Base-by-base conservation (phyloP, 768 basidiomycete species). In the Russula virescens region DNA sequence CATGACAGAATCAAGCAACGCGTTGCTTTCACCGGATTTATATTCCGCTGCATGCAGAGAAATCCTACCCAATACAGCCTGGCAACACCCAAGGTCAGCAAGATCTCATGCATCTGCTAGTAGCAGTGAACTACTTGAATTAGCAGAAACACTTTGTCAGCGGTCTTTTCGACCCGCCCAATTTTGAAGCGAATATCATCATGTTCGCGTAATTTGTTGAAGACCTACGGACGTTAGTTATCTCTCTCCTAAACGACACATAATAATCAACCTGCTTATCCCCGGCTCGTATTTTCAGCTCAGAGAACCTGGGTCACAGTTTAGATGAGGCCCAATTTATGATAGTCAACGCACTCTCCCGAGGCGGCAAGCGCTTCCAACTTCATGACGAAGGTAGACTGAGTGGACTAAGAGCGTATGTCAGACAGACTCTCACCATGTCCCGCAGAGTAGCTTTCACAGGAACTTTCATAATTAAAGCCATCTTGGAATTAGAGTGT, bases 181-280 rank as follows among this genome's bases (percentile, higher is more conserved):
- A 88, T 72, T 48, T 83, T 79, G 72, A 84, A 97, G 1, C 92
- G 86, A 61, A 95, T 89, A 63, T 93, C 92, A n/a, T 78, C 77
- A 60, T 91, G 84, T 53, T 75, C 78, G 59, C 83, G 79, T 48
- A 94, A 78, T 69, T 81, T 86, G 70, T 90, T 90, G 66, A 84
- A 87, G 64, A 78, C 75, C 78, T 82, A 50, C 23, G 49, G 53
- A 46, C 6, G 55, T 26, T 57, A 42, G 48, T 19, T 21, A 46
- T 50, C 50, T 53, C 10, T 18, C 14, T 51, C 8, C 34, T 26
- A 23, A 48, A 28, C 21, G 31, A 48, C 19, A 16, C 18, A 46
- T 31, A 8, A 25, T 21, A 31, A 54, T 66, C 65, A 49, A 88
- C 92, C 60, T 79, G 75, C 73, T 87, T 94, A 72, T 96, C 94